Evolutionary conservation across 352 stramenopile genomes (phyloP), one percentile per base, ranked within the genome.

Genomic region (Pythium brassicae): DNA sequence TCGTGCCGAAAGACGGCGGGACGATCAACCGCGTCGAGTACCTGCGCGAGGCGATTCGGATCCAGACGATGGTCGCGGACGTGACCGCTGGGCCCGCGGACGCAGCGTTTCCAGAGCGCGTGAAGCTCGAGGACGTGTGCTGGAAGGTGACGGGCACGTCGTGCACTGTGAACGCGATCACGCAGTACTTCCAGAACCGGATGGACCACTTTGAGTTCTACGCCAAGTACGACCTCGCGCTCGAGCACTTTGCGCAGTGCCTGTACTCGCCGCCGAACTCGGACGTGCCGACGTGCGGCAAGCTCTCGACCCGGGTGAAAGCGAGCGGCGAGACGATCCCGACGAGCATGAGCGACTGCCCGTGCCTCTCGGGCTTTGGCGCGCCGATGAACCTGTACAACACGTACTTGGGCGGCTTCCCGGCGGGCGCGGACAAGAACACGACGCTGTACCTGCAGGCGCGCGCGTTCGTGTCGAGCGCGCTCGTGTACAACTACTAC

Each of bases 311-410:
- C 22, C 63, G 63, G 34, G 61, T 63, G 46, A 55, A 51, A 3
- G 60, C 35, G 22, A 71, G 73, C 37, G 58, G 55, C 3, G 66
- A 66, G 1, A 68, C 68, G 42, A 61, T 87, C 37, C 83, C 83
- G 8, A 20, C 65, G 10, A 74, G 51, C 11, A 90, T 94, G 78
- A 81, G 68, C 50, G 75, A 87, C 49, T 88, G 78, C 10, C 78
- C 78, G 11, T 88, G 78, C 44, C 58, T 87, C 32, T 78, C 76
- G 9, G 57, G 69, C 29, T 88, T 86, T 40, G 78, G 78, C 7
- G 82, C 78, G 10, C 78, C 78, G 0, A 88, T 86, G 78, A 85
- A 88, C 50, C 37, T 85, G 58, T 88, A 86, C 69, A 88, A 83
- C 57, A 77, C 75, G 26, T 81, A 83, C 39, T 53, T 88, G 20